Evolutionary conservation across 148 eudicot genomes (phyloP).

Genomic region (Fagopyrum homotropicum): DNA sequence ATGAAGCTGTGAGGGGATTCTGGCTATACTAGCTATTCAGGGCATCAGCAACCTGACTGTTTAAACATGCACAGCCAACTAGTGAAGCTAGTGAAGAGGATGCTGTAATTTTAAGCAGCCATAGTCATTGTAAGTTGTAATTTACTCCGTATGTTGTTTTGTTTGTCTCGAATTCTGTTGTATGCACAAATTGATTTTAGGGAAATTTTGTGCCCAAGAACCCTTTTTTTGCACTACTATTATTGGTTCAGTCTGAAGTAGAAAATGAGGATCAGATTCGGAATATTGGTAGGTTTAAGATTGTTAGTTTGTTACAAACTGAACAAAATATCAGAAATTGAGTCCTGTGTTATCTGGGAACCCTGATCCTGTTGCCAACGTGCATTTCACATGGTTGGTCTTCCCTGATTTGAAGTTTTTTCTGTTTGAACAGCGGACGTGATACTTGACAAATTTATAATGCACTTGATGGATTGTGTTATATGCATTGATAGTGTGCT

Average conservation of each 20-base stretch:
- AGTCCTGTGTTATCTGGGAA: neutral
- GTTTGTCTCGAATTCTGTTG: neutral
- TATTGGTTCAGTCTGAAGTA: neutral
- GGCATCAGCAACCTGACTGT: neutral
- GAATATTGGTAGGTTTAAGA: neutral
- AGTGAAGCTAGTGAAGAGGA: neutral
- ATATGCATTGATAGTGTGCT: too few species aligned
- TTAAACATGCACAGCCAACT: neutral
- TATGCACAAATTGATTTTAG: neutral
- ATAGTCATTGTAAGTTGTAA: neutral
- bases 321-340: neutral
- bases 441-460: neutral
- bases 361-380: too few species aligned
- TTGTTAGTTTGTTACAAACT: neutral
- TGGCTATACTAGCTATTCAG: conserved; percentile 34
- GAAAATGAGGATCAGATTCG: neutral
- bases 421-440: neutral
- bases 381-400: too few species aligned
- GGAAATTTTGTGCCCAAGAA: neutral
- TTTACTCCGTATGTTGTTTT: neutral
- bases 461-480: too few species aligned
- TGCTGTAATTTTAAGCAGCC: neutral
- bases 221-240: neutral
- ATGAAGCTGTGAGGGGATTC: conserved; percentile 41
- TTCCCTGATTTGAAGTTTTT: neutral